Conservation (phyloP, 306 rosid species). For the Vigna hirtella region DNA sequence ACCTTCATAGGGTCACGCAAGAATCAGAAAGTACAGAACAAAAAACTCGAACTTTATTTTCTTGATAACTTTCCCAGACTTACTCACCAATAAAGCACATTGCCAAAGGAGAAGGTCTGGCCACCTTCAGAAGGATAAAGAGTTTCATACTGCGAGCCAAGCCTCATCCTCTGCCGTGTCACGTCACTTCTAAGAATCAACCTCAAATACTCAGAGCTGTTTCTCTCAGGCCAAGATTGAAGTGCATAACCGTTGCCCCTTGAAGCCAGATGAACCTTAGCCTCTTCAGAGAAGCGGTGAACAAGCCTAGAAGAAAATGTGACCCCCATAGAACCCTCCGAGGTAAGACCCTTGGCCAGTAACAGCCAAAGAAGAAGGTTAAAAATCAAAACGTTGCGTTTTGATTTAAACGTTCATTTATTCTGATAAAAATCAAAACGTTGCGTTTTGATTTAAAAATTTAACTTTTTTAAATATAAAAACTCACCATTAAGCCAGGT, state of each 20-base stretch:
- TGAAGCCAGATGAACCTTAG: slow-evolving; percentile 54
- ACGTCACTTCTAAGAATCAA: slow-evolving; percentile 61
- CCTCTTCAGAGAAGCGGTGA: slow-evolving; percentile 78
- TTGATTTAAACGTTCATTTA: no score
- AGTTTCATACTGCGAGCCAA: slow-evolving; percentile 61
- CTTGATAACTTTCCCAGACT: slow-evolving; percentile 17
- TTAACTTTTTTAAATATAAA: no score
- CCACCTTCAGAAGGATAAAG: slow-evolving; percentile 77
- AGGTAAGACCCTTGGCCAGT: slow-evolving; percentile 36
- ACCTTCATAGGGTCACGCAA: neutral
- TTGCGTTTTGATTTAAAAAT: no score
- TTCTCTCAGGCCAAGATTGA: slow-evolving; percentile 60
- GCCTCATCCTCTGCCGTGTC: slow-evolving; percentile 71
- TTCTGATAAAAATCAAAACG: no score
- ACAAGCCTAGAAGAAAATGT: slow-evolving; percentile 74
- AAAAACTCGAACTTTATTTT: slow-evolving; percentile 22
- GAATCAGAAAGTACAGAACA: neutral
- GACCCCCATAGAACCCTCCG: slow-evolving; percentile 46
- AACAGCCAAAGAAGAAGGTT: slow-evolving; percentile 49
- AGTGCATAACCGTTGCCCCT: slow-evolving; percentile 34
- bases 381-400: no score
- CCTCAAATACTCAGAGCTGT: slow-evolving; percentile 64
- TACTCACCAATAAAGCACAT: slow-evolving; percentile 69
- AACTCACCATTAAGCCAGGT: no score
- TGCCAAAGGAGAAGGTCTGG: slow-evolving; percentile 65